Conservation (phyloP, 169 alveolate genomes). For the Plasmodium yoelii region DNA sequence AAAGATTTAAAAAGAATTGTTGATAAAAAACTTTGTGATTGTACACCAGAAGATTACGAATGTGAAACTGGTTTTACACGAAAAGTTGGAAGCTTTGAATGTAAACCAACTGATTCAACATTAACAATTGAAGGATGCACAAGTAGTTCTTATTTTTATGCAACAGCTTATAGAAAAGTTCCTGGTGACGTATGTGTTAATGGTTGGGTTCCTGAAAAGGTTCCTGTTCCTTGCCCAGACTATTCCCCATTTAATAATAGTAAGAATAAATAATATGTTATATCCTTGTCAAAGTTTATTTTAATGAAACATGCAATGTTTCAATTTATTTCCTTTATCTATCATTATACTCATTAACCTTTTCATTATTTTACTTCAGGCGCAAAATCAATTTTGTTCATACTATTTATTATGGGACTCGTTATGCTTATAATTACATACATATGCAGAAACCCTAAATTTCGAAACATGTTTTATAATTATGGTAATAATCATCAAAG, state of each 20-base stretch:
- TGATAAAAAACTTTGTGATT: slow-evolving; percentile 92
- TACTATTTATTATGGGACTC: slow-evolving; percentile 58
- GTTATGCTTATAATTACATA: slow-evolving; percentile 74
- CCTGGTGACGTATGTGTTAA: slow-evolving; percentile 97
- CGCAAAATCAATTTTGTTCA: slow-evolving; percentile 69
- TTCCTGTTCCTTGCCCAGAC: slow-evolving; percentile 94
- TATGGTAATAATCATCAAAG: slow-evolving; percentile 30
- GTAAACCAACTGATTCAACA: slow-evolving; percentile 86
- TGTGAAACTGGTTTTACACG: slow-evolving; percentile 97
- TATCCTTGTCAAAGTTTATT: too few relatives aligned
- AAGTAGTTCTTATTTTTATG: slow-evolving; percentile 82
- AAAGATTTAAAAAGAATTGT: slow-evolving; percentile 94
- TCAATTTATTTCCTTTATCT: too few relatives aligned
- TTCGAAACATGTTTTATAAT: slow-evolving; percentile 53
- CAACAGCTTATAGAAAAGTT: slow-evolving; percentile 95
- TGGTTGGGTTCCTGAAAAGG: slow-evolving; percentile 95
- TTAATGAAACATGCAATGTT: too few relatives aligned
- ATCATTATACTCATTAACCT: neutral
- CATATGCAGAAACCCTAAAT: slow-evolving; percentile 70
- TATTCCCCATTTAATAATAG: slow-evolving; percentile 89
- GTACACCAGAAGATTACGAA: slow-evolving; percentile 97
- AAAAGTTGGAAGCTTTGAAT: slow-evolving; percentile 87
- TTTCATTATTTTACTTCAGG: slow-evolving; percentile 15
- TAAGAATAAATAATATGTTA: neutral
- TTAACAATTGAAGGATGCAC: slow-evolving; percentile 86